Conservation (phyloP, 1,284 basidiomycete genomes). For the Naganishia liquefaciens region DNA sequence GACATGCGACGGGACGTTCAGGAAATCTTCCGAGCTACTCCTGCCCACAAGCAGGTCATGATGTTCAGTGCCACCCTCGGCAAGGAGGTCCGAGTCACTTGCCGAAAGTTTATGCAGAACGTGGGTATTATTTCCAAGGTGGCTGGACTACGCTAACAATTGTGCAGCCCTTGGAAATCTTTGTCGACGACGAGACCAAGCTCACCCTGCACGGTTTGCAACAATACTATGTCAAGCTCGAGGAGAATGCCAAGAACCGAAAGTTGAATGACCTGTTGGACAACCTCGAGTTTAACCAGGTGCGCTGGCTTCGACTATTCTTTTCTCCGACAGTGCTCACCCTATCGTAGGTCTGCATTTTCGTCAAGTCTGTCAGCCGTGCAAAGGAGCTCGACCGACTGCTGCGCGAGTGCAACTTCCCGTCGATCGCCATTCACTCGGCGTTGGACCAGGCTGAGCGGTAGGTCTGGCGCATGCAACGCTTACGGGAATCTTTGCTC, state of each 20-base stretch:
- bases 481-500: background rate
- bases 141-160: constrained; percentile 8
- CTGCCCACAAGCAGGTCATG: constrained; percentile 99
- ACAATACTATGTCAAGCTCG: constrained; percentile 96
- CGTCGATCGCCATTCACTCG: constrained; percentile 96
- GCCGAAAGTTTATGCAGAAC: constrained; percentile 99
- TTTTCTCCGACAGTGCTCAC: background rate
- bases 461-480: constrained; percentile 57
- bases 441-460: constrained; percentile 93
- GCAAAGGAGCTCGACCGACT: constrained; percentile 96
- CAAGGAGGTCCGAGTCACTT: constrained; percentile 95
- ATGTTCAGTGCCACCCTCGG: constrained; percentile 99
- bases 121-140: constrained; percentile 61
- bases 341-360: constrained; percentile 83
- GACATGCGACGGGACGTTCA: constrained; percentile 99
- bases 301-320: constrained; percentile 46
- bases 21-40: constrained; percentile 99
- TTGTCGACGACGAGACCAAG: constrained; percentile 99
- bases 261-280: constrained; percentile 97
- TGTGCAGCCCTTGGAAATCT: constrained; percentile 91
- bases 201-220: constrained; percentile 97
- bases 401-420: constrained; percentile 96
- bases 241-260: constrained; percentile 94
- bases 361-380: constrained; percentile 95
- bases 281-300: constrained; percentile 98